phyloP scores from a whole-genome alignment of 352 stramenopile species.

The Paralagenidium karlingii region DNA sequence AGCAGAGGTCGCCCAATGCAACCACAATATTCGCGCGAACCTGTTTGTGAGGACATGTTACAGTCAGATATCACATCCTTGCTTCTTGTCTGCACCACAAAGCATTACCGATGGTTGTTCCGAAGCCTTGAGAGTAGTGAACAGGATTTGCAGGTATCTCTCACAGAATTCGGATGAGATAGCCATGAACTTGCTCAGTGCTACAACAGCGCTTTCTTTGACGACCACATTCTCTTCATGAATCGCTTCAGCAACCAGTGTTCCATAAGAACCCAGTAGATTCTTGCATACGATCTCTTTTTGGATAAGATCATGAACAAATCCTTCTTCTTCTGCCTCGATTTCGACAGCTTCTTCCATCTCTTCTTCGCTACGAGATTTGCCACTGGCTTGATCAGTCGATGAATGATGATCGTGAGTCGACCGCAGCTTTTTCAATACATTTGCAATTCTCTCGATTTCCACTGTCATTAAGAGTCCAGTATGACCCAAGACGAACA shows the following conservation, averaged over 20 bases:
- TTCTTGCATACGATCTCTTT: constrained; percentile 89
- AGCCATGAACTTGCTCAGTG: constrained; percentile 97
- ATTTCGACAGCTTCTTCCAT: constrained; percentile 85
- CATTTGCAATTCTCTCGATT: constrained; percentile 83
- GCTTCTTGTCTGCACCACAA: background rate
- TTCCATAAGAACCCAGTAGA: constrained; percentile 86
- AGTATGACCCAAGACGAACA: constrained; percentile 93
- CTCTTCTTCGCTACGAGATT: constrained; percentile 82
- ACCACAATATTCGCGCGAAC: constrained; percentile 96
- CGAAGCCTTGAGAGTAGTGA: constrained; percentile 85
- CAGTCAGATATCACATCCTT: background rate
- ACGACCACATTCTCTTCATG: constrained; percentile 82
- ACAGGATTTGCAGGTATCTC: constrained; percentile 90
- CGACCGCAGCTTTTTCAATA: constrained; percentile 72
- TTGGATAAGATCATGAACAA: constrained; percentile 85
- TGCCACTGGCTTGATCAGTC: constrained; percentile 11
- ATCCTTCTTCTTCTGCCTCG: constrained; percentile 84
- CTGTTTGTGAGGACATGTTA: too few relatives aligned
- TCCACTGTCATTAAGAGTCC: constrained; percentile 92
- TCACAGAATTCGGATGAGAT: constrained; percentile 95
- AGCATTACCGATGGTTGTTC: constrained; percentile 19
- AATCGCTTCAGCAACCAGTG: too few relatives aligned
- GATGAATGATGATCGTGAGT: constrained; percentile 68
- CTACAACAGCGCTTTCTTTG: constrained; percentile 87
- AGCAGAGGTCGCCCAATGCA: constrained; percentile 92